phyloP scores from a whole-genome alignment of 208 protist species.

The Acanthamoeba royreba region DNA sequence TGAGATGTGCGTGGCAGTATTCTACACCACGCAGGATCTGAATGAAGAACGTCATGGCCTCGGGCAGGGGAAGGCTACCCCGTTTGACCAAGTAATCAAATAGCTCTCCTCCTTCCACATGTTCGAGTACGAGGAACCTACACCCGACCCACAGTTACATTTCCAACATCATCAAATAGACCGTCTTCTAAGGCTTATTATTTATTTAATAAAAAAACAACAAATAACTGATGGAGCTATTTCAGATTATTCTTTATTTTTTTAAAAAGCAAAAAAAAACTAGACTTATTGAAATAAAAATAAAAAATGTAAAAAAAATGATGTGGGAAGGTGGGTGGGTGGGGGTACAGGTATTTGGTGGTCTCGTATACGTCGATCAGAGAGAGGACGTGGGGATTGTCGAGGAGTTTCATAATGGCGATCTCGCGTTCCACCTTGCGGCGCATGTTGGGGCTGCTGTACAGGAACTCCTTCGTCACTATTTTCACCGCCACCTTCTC shows the following conservation, averaged over 20 bases:
- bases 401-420: constrained; percentile 81
- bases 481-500: constrained; percentile 84
- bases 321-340: neutral
- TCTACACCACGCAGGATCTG: constrained; percentile 82
- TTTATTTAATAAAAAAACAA: neutral
- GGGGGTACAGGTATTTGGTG: constrained; percentile 63
- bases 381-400: constrained; percentile 80
- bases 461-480: constrained; percentile 77
- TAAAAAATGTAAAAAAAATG: neutral
- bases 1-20: constrained; percentile 79
- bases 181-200: neutral
- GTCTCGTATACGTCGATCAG: constrained; percentile 84
- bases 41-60: constrained; percentile 80
- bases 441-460: constrained; percentile 60
- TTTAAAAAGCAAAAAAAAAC: neutral
- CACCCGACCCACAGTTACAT: neutral
- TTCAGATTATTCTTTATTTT: neutral
- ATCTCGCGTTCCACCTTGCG: constrained; percentile 84
- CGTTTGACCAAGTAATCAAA: constrained; percentile 82
- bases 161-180: neutral
- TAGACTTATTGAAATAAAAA: neutral
- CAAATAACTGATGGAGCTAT: neutral
- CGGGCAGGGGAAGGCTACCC: constrained; percentile 64
- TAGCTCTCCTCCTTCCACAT: constrained; percentile 83
- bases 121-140: constrained; percentile 79